Base-by-base conservation (phyloP, 106 monocot species). In the Triglochin maritima region DNA sequence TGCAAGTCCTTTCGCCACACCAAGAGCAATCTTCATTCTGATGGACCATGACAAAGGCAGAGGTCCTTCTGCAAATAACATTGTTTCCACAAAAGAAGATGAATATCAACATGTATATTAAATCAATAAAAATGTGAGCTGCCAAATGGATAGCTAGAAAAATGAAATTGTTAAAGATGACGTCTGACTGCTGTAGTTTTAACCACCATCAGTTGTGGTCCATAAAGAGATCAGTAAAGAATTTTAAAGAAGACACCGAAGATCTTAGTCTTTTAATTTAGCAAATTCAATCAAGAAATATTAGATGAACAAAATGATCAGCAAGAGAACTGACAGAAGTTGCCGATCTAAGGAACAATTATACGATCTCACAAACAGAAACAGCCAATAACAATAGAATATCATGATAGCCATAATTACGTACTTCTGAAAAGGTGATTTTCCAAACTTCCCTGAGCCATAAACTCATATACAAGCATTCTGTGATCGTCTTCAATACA, bases 401-500 rank as follows among this genome's bases (percentile, higher is more conserved):
- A 44, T 11, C 4, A 71, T 17, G 41, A 15, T 14, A 50, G 50
- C 6, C 1, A 13, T 2, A 57, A 54, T 12, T n/a, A 16, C 74
- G 42, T 80, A 80, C 80, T 71, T 71, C 76, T 71, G 61, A 80
- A 80, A 49, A 80, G 75, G 53, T 80, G 75, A 60, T 80, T 80
- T 49, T 80, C 80, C 71, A 80, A 72, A 72, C 80, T 80, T 46
- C 80, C 80, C 16, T 71, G 60, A 49, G 74, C 74, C 79, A 79
- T 74, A 53, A 74, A 79, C 29, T 79, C 79, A 65, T 79, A 79
- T 11, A 70, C 80, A 3, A 80, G 71, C 75, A 80, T 50, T 53
- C 75, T 80, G 2, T 80, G 75, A 57, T 80, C 80, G 72, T 80
- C 80, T 49, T 80, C 80, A 47, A 71, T 80, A 65, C 80, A 80